Conservation (phyloP, 2,329 filamentous ascomycete species). For the Neoascochyta sp. region DNA sequence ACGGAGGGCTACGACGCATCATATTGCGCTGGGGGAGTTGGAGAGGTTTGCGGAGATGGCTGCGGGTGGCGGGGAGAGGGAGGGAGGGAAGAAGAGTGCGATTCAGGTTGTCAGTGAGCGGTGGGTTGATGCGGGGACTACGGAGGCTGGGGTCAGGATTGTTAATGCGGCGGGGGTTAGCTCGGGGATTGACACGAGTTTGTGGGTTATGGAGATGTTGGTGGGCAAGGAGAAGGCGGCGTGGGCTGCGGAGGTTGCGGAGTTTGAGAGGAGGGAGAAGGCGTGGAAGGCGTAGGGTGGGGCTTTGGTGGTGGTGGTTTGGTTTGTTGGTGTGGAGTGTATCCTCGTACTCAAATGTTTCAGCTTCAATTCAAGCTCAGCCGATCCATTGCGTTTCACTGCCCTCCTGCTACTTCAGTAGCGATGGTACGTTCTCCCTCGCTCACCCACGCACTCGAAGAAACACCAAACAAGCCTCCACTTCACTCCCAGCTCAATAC, state of each 20-base stretch:
- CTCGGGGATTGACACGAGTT: slow-evolving; percentile 30
- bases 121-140: slow-evolving; percentile 33
- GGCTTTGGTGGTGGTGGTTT: too few relatives aligned
- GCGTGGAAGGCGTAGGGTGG: too few relatives aligned
- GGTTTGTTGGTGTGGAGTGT: too few relatives aligned
- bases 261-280: slow-evolving; percentile 30
- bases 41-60: slow-evolving; percentile 28
- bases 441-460: too few relatives aligned
- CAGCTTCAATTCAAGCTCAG: too few relatives aligned
- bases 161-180: slow-evolving; percentile 35
- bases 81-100: too few relatives aligned
- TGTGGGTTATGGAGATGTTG: slow-evolving; percentile 27
- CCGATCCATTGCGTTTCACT: too few relatives aligned
- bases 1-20: slow-evolving; percentile 41
- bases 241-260: slow-evolving; percentile 23
- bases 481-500: slow-evolving; percentile 7
- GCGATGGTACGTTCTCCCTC: too few relatives aligned
- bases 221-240: slow-evolving; percentile 24
- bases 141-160: slow-evolving; percentile 30
- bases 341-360: too few relatives aligned
- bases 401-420: too few relatives aligned
- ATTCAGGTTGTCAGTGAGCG: slow-evolving; percentile 25
- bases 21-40: slow-evolving; percentile 25
- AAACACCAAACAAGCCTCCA: too few relatives aligned
- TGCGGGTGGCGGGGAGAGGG: slow-evolving; percentile 27